These are phyloP conservation scores for Phlegmacium glaucopus DNA, from an alignment of 768 basidiomycete genomes.

Conservation along the genomic window DNA sequence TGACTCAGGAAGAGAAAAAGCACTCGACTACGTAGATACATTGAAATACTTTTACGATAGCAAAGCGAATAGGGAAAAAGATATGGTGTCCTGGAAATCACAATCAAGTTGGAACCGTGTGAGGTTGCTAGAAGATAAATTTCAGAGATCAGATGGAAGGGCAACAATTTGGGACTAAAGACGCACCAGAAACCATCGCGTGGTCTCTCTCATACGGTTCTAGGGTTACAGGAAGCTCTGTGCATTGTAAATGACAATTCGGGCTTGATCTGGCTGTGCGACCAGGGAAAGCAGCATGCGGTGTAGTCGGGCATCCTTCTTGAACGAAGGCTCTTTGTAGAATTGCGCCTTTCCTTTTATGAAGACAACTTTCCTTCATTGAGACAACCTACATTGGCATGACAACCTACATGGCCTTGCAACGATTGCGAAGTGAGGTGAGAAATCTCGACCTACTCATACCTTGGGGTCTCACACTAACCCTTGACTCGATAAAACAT, in stretches of 20 bases:
- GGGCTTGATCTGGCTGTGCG: no score
- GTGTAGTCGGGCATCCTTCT: constrained; percentile 97
- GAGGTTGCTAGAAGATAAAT: constrained; percentile 11
- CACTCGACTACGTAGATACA: constrained; percentile 16
- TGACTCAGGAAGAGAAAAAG: constrained; percentile 10
- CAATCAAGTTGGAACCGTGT: constrained; percentile 3
- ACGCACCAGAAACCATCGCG: constrained; percentile 82
- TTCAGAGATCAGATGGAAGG: neutral
- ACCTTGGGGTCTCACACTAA: no score
- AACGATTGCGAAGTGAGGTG: no score
- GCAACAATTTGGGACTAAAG: neutral
- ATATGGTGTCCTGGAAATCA: neutral
- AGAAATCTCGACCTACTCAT: no score
- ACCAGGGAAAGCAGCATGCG: constrained; percentile 95
- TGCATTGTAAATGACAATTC: constrained; percentile 88
- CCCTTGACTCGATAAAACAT: no score
- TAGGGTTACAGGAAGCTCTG: constrained; percentile 94
- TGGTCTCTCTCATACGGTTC: constrained; percentile 93
- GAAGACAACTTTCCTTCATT: constrained; percentile 64
- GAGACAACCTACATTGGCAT: constrained; percentile 98
- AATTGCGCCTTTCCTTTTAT: constrained; percentile 2
- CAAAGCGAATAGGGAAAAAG: neutral
- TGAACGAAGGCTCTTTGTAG: constrained; percentile 82
- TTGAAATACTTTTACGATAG: constrained; percentile 10
- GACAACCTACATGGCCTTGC: no score